These are phyloP conservation scores for Acmispon strigosus DNA, from an alignment of 306 rosid genomes.

Conservation along the genomic window DNA sequence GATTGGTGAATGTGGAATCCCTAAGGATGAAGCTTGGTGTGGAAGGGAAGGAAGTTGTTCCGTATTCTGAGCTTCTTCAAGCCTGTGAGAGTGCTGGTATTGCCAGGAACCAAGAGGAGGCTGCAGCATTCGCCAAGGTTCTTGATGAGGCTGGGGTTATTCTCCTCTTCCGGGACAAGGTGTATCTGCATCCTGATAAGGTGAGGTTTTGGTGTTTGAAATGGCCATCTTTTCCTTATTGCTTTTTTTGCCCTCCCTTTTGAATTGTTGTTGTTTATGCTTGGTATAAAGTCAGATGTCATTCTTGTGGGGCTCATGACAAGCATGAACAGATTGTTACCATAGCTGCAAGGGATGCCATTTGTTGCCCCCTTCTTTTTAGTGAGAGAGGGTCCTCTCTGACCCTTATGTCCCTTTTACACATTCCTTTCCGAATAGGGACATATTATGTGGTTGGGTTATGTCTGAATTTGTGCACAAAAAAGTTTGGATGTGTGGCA, in stretches of 20 bases:
- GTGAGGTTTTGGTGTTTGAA: slow-evolving; percentile 23
- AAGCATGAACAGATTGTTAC: not conserved
- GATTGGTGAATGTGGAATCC: slow-evolving; percentile 83
- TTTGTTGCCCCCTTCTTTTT: not conserved
- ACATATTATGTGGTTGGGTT: not conserved
- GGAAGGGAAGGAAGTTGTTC: slow-evolving; percentile 68
- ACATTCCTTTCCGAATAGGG: not conserved
- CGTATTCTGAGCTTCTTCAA: slow-evolving; percentile 62
- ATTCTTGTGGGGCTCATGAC: slow-evolving; percentile 15
- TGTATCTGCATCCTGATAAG: slow-evolving; percentile 88
- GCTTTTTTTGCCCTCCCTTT: not conserved
- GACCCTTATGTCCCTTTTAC: not conserved
- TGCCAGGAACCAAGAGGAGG: slow-evolving; percentile 67
- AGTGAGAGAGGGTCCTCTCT: not conserved
- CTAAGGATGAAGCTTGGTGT: slow-evolving; percentile 60
- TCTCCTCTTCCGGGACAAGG: slow-evolving; percentile 83
- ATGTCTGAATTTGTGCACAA: not conserved
- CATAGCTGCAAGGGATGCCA: not conserved
- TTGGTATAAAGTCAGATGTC: slow-evolving; percentile 3
- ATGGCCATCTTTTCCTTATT: not conserved
- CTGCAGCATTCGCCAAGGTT: slow-evolving; percentile 59
- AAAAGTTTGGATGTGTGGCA: not conserved
- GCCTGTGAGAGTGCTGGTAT: slow-evolving; percentile 72
- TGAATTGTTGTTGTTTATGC: slow-evolving; percentile 2
- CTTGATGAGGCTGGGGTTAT: slow-evolving; percentile 95